These are phyloP conservation scores for Penicillium psychrofluorescens DNA, from an alignment of 495 filamentous ascomycete species.

Conservation along the genomic window DNA sequence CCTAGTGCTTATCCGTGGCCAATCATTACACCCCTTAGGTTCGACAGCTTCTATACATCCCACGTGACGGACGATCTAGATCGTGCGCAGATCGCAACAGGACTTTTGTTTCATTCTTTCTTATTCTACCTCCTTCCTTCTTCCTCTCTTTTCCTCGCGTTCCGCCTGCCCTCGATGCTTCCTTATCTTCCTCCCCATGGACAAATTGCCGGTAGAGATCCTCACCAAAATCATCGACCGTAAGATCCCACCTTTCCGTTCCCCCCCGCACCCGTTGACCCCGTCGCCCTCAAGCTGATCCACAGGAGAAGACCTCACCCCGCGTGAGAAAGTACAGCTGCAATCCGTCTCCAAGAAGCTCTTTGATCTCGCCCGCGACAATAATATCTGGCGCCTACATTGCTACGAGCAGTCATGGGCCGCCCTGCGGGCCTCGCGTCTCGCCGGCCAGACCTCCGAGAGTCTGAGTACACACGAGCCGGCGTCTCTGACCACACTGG, in stretches of 20 bases:
- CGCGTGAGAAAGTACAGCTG: conserved; percentile 58
- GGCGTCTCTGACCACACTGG: conserved; percentile 25
- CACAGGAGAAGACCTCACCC: conserved; percentile 38
- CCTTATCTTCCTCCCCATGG: conserved; percentile 34
- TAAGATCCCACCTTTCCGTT: conserved; percentile 33
- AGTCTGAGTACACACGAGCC: conserved; percentile 22
- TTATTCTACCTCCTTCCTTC: conserved; percentile 2
- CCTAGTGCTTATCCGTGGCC: too few species aligned
- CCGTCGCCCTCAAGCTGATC: conserved; percentile 12
- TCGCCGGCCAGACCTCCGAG: conserved; percentile 17
- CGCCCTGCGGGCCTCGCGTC: conserved; percentile 31
- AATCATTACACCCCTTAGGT: too few species aligned
- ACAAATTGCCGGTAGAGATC: conserved; percentile 68
- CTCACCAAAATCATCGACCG: conserved; percentile 67
- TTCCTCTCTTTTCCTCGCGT: conserved; percentile 2
- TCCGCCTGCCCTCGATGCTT: conserved; percentile 29
- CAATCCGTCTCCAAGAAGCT: conserved; percentile 65
- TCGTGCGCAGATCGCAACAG: conserved; percentile 9
- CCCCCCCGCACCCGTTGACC: conserved; percentile 22
- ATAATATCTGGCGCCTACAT: conserved; percentile 65
- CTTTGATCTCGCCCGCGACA: conserved; percentile 64
- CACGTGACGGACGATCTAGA: conserved; percentile 23
- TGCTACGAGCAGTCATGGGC: conserved; percentile 63
- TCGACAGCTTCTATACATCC: not conserved
- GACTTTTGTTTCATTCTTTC: conserved; percentile 6